phyloP scores from a whole-genome alignment of 1,139 yeast species.

The Sugiyamaella sp. region DNA sequence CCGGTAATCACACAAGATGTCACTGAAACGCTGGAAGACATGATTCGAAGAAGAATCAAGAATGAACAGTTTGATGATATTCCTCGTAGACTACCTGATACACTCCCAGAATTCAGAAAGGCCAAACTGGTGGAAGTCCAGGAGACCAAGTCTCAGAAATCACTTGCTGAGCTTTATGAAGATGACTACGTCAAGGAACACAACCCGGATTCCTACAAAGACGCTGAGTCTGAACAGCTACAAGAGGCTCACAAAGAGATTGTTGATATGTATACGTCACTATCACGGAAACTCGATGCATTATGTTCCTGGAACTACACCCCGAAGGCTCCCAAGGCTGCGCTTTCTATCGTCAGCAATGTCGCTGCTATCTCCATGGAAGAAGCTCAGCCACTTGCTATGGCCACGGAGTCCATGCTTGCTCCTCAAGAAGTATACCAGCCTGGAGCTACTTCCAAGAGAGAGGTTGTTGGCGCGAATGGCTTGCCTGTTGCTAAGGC shows the following conservation, averaged over 20 bases:
- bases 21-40: conserved; percentile 83
- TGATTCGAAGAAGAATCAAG: conserved; percentile 79
- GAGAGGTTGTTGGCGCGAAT: conserved; percentile 73
- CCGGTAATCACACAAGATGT: conserved; percentile 91
- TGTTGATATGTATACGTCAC: conserved; percentile 59
- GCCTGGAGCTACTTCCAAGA: conserved; percentile 49
- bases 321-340: conserved; percentile 85
- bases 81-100: conserved; percentile 69
- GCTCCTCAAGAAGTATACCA: conserved; percentile 97
- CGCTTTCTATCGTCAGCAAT: conserved; percentile 57
- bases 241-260: conserved; percentile 80
- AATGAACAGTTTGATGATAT: conserved; percentile 82
- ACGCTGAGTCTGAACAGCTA: conserved; percentile 59
- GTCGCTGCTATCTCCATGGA: conserved; percentile 87
- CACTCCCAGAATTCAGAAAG: conserved; percentile 56
- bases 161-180: conserved; percentile 90
- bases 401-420: conserved; percentile 71
- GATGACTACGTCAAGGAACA: conserved; percentile 66
- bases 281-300: conserved; percentile 79
- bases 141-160: conserved; percentile 82
- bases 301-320: conserved; percentile 90
- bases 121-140: conserved; percentile 61
- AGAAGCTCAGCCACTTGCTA: conserved; percentile 91
- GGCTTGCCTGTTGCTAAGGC: conserved; percentile 83
- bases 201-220: conserved; percentile 42